Evolutionary conservation across 257 asterid species (phyloP), one percentile per base, ranked within the genome.

Genomic region (Nicotiana otophora): DNA sequence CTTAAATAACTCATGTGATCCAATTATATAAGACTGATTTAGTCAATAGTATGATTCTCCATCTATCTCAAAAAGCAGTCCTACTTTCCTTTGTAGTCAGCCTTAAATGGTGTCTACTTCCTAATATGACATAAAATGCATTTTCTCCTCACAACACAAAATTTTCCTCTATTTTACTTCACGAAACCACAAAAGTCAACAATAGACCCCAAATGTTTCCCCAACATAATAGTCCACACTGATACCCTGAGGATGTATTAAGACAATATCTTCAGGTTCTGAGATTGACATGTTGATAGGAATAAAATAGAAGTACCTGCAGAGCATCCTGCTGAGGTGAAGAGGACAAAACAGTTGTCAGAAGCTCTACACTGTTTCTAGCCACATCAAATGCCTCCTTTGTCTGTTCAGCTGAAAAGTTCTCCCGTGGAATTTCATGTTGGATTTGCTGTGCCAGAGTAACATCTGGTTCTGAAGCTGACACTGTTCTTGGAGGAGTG

Each of bases 351-450:
- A 97, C 98, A 78, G 99, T 95, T 85, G 92, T 84, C 72, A 97
- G 94, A 81, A 97, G 97, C 91, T 97, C 99, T 17, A 97, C 77
- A 82, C 98, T 97, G 89, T 97, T 97, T 88, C 97, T 90, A 80
- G 98, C 99, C 77, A 95, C 97, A 80, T 95, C 98, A 84, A 97
- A 95, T 79, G 98, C 97, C 89, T 97, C 99, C 89, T 93, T 97
- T 17, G 91, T 91, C 83, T 93, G 97, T 81, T 93, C 99, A 77
- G 95, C 93, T 51, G 99, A 90, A 81, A 93, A 90, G 82, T 83
- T 89, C 62, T 77, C 94, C 20, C 33, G 89, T 42, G 95, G 98
- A 81, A 91, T 86, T 26, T 93, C 97, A 62, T 81, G 88, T 81
- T 89, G 93, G 77, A 88, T 77, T 66, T 89, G 97, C 74, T 87